Conservation (phyloP, 768 basidiomycete species). For the Russula lepida region DNA sequence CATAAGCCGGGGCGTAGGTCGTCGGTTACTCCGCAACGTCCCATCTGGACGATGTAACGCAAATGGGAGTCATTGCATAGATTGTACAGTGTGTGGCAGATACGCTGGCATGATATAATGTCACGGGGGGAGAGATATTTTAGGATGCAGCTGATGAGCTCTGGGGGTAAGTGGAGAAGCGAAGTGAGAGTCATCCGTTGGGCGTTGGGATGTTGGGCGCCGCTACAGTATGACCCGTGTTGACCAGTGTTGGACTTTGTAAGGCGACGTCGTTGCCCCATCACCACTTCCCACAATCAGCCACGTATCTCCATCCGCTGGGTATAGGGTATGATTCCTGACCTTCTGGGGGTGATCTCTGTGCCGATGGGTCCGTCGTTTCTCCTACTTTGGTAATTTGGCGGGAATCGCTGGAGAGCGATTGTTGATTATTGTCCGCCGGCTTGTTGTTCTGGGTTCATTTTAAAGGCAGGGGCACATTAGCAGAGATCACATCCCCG, state of each 20-base stretch:
- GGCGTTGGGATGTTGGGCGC: too few relatives aligned
- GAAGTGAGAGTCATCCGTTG: background rate
- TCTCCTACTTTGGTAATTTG: background rate
- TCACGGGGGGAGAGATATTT: slow-evolving; percentile 2
- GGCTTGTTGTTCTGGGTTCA: background rate
- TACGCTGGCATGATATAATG: slow-evolving; percentile 4
- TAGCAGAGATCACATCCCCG: too few relatives aligned
- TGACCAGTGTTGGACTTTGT: too few relatives aligned
- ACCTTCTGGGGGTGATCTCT: background rate
- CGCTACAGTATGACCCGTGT: too few relatives aligned
- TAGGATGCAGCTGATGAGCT: slow-evolving; percentile 9
- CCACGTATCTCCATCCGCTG: background rate
- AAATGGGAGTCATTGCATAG: background rate
- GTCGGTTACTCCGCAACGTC: slow-evolving; percentile 9
- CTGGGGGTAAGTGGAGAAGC: slow-evolving; percentile 9
- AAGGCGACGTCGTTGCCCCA: background rate
- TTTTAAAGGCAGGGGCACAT: background rate
- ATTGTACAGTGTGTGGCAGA: slow-evolving; percentile 5
- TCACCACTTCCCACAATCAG: background rate
- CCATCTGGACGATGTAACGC: slow-evolving; percentile 17
- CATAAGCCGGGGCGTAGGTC: slow-evolving; percentile 1
- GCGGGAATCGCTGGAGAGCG: background rate
- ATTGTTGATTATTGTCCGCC: too few relatives aligned
- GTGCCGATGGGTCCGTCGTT: background rate
- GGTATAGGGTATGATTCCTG: background rate